These are phyloP conservation scores for Kodamaea hsintzibuensis DNA, from an alignment of 805 yeast species.

Conservation along the genomic window DNA sequence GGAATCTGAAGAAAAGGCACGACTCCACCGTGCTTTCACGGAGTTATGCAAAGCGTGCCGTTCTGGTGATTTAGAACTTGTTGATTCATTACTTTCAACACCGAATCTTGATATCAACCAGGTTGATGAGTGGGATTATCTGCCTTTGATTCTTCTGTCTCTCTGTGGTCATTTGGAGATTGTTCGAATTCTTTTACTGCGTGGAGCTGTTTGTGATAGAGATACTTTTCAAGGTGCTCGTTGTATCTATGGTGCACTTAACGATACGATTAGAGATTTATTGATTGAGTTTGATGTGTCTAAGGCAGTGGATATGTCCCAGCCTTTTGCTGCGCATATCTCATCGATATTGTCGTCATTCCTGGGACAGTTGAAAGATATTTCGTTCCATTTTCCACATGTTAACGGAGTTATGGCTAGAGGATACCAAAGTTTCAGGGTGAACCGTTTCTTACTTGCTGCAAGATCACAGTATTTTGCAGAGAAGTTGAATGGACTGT, in stretches of 20 bases:
- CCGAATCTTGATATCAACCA: conserved; percentile 42
- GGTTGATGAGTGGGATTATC: conserved; percentile 71
- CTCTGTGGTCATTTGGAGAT: conserved; percentile 71
- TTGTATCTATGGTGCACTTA: conserved; percentile 77
- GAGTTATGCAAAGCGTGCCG: conserved; percentile 69
- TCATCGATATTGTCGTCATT: conserved; percentile 43
- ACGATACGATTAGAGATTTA: conserved; percentile 59
- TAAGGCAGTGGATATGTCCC: conserved; percentile 63
- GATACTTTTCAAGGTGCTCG: conserved; percentile 80
- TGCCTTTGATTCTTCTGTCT: conserved; percentile 73
- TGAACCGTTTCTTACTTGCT: conserved; percentile 35
- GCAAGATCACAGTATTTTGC: conserved; percentile 32
- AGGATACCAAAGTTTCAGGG: conserved; percentile 17
- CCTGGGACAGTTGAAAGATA: conserved; percentile 32
- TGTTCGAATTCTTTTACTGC: conserved; percentile 57
- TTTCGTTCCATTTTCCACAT: conserved; percentile 26
- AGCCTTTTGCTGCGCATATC: conserved; percentile 74
- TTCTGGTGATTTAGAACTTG: conserved; percentile 65
- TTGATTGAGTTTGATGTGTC: conserved; percentile 63
- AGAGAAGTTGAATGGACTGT: conserved; percentile 21
- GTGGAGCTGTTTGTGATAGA: conserved; percentile 76
- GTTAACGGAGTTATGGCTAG: conserved; percentile 15
- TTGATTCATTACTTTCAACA: conserved; percentile 53
- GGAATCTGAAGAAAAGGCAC: background rate
- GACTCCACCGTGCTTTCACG: conserved; percentile 26